Evolutionary conservation across 805 yeast species (phyloP), one percentile per base, ranked within the genome.

Genomic region (Saccharomycodes ludwigii): DNA sequence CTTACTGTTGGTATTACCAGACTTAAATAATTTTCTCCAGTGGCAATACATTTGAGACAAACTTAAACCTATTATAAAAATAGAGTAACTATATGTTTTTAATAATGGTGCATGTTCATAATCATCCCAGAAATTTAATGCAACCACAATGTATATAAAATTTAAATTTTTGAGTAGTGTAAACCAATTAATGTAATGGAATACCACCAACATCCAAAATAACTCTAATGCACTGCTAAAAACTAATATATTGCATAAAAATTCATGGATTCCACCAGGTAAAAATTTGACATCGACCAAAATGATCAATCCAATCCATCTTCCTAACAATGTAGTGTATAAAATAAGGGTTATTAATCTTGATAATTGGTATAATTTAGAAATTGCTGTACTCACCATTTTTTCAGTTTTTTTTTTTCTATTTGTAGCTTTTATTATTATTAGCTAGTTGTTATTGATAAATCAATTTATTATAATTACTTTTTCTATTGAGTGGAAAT

Each of bases 211-310:
- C 10, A 37, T 32, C 55, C 55, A 52, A 7, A 47, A 6, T 3
- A 50, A 24, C 24, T 50, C 56, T 8, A 36, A 27, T 2, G 37
- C 8, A 16, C 50, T 40, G 9, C 48, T 29, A 21, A 31, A 43
- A 8, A 49, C 32, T 35, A 54, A 19, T 18, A 46, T 14, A 26
- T 41, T 43, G 27, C 50, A 48, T 16, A 73, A 68, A 52, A 74
- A 77, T 40, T 71, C 79, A 27, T 81, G 80, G 9, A 78, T 71
- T 0, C 83, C 85, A 5, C 77, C 83, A 2, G 84, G 79, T 14
- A 77, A 50, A 40, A 74, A 77, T 40, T 59, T 61, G 20, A 72
- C 52, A 0, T 83, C 80, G n/a, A 74, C 82, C 17, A 78, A 52
- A 1, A 82, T 81, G 27, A 71, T 54, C 19, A 78, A 53, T 1